Evolutionary conservation across 2,329 filamentous ascomycete genomes (phyloP).

Genomic region (Ophiostoma angusticollis): DNA sequence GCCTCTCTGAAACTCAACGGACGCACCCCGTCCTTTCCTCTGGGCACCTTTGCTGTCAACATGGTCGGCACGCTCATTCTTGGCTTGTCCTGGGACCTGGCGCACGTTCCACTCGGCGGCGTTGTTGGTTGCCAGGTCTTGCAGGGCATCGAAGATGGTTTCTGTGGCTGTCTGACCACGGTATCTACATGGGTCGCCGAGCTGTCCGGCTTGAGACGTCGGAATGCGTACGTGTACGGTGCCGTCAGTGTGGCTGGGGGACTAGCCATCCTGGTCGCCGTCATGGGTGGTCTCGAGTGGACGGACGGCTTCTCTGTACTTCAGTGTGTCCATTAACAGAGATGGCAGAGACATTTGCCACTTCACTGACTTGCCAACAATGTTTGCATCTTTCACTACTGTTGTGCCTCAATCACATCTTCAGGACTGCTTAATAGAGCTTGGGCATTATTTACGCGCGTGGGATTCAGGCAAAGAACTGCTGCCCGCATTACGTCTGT

Average conservation of each 20-base stretch:
- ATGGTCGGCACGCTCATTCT: conserved; percentile 62
- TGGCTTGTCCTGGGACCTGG: conserved; percentile 66
- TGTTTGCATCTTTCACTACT: too few relatives aligned
- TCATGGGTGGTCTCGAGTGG: conserved; percentile 70
- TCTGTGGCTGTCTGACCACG: conserved; percentile 54
- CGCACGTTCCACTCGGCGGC: conserved; percentile 46
- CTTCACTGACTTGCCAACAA: too few relatives aligned
- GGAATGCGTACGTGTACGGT: conserved; percentile 56
- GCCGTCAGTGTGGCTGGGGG: conserved; percentile 44
- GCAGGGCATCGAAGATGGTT: conserved; percentile 52
- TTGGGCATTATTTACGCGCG: too few relatives aligned
- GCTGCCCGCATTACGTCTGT: too few relatives aligned
- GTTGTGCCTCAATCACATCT: too few relatives aligned
- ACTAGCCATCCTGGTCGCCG: conserved; percentile 47
- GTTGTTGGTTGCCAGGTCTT: conserved; percentile 49
- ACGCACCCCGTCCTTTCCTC: conserved; percentile 53
- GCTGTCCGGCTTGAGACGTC: conserved; percentile 35
- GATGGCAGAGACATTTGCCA: background rate
- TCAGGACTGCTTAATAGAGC: too few relatives aligned
- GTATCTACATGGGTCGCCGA: conserved; percentile 56
- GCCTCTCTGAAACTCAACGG: conserved; percentile 58
- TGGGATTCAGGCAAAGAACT: too few relatives aligned
- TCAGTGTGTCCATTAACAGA: conserved; percentile 23
- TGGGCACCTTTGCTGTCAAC: conserved; percentile 80
- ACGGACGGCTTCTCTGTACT: conserved; percentile 39